A percentile compares a stretch with the other conserved stretches of the same genome.
Evolutionary conservation across 1,284 basidiomycete species (phyloP).

Genomic region (Fomitopsis pinicola): DNA sequence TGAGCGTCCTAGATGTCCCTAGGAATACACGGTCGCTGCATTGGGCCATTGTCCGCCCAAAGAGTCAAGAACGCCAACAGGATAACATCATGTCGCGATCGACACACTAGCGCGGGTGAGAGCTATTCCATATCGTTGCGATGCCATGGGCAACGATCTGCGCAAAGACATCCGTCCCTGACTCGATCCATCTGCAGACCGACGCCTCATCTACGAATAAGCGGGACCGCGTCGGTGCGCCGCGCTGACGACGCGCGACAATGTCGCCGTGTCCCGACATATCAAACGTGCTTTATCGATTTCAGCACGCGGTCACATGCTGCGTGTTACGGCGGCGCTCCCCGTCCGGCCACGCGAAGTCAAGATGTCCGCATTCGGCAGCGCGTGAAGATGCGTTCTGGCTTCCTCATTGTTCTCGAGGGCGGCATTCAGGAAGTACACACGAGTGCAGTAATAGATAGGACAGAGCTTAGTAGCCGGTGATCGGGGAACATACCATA

Average conservation of each 20-base stretch:
- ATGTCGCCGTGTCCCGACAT: neutral
- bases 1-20: neutral
- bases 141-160: neutral
- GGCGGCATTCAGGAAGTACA: neutral
- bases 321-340: neutral
- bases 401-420: neutral
- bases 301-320: neutral
- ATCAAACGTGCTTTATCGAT: neutral
- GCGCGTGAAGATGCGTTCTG: neutral
- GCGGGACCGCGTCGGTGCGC: neutral
- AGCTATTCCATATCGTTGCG: neutral
- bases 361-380: neutral
- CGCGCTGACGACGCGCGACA: neutral
- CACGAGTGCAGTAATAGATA: neutral
- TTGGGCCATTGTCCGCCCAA: neutral
- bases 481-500: neutral
- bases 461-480: neutral
- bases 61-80: neutral
- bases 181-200: neutral
- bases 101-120: neutral
- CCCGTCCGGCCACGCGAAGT: neutral
- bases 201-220: neutral
- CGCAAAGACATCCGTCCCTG: neutral
- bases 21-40: neutral
- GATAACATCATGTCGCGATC: neutral